These are phyloP conservation scores for Lasiodiplodia hormozganensis DNA, from an alignment of 2,329 filamentous ascomycete genomes.

Conservation along the genomic window DNA sequence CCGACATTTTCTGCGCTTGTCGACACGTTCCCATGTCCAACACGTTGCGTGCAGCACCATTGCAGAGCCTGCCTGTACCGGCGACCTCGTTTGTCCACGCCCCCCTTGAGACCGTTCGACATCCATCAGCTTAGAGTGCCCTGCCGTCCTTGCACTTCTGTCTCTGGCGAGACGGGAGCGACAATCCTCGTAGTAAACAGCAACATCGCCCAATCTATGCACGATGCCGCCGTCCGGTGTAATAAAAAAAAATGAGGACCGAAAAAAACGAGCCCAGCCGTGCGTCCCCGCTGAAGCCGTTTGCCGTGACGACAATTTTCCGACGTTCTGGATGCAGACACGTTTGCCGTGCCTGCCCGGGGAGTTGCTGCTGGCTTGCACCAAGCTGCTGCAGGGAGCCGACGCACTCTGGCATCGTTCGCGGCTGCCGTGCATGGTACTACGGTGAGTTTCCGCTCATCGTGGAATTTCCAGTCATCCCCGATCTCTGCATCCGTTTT, in stretches of 20 bases:
- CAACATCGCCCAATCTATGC: constrained; percentile 21
- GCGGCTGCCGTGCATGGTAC: background rate
- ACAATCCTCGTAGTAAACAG: constrained; percentile 25
- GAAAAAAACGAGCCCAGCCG: background rate
- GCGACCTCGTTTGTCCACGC: constrained; percentile 13
- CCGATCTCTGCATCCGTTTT: background rate
- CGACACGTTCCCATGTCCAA: constrained; percentile 25
- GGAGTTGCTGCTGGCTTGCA: background rate
- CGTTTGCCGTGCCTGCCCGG: background rate
- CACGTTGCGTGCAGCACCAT: constrained; percentile 26
- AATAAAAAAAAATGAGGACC: constrained; percentile 17
- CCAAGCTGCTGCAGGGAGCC: constrained; percentile 15
- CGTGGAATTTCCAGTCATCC: background rate
- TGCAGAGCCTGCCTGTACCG: constrained; percentile 24
- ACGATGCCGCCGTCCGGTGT: constrained; percentile 19
- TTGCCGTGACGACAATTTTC: constrained; percentile 19
- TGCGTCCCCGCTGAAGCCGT: background rate
- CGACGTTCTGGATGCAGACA: background rate
- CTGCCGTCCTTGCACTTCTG: background rate
- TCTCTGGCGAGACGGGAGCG: constrained; percentile 20
- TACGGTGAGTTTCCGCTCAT: constrained; percentile 6
- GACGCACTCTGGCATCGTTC: background rate
- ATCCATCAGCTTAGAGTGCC: constrained; percentile 20
- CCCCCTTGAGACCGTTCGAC: constrained; percentile 14
- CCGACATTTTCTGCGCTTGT: constrained; percentile 28